phyloP scores from a whole-genome alignment of 2,329 filamentous ascomycete species.

The Alternaria postmessia region DNA sequence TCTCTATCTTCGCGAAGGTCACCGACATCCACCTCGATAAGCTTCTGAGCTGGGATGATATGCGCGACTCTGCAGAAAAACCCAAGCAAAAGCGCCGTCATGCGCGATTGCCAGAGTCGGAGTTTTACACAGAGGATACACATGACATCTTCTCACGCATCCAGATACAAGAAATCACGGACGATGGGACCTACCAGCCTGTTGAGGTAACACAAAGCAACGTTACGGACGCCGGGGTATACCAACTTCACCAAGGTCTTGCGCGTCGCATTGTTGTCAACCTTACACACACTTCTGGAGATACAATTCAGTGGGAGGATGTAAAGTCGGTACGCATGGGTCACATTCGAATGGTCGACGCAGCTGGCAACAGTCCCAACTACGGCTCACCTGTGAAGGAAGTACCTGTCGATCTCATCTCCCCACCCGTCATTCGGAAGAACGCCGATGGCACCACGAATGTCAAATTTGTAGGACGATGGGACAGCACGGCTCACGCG shows the following conservation, averaged over 20 bases:
- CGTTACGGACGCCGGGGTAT: conserved; percentile 86
- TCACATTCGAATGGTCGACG: conserved; percentile 82
- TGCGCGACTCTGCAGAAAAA: conserved; percentile 75
- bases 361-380: conserved; percentile 83
- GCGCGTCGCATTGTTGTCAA: conserved; percentile 88
- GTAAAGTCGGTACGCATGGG: conserved; percentile 80
- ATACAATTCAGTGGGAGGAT: conserved; percentile 87
- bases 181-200: conserved; percentile 87
- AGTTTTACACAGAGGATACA: conserved; percentile 92
- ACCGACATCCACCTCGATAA: conserved; percentile 96
- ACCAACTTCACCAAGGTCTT: conserved; percentile 93
- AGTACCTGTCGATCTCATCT: conserved; percentile 77
- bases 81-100: conserved; percentile 66
- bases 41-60: conserved; percentile 97
- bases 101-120: conserved; percentile 83
- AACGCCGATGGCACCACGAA: conserved; percentile 91
- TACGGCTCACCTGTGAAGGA: conserved; percentile 75
- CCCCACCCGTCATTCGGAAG: conserved; percentile 79
- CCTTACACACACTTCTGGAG: conserved; percentile 89
- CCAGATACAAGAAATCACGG: conserved; percentile 89
- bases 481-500: conserved; percentile 93
- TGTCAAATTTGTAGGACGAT: conserved; percentile 87
- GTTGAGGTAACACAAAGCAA: conserved; percentile 90
- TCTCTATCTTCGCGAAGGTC: conserved; percentile 90
- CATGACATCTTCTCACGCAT: conserved; percentile 90